Evolutionary conservation across 208 protist genomes (phyloP).

Genomic region (Leishmania turanica): DNA sequence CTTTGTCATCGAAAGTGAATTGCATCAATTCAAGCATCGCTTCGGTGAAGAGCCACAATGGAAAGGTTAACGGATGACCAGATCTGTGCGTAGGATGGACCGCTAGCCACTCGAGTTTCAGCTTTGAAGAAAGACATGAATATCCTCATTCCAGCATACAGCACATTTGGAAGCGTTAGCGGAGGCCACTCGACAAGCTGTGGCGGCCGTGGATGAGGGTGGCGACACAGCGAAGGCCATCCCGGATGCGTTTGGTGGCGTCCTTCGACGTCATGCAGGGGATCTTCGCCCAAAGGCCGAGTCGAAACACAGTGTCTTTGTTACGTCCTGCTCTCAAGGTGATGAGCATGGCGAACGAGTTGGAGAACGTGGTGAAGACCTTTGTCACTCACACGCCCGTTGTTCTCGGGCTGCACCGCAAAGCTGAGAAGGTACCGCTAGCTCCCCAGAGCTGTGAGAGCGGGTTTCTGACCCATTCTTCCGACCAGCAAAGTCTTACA

Average conservation of each 20-base stretch:
- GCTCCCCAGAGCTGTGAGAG: background rate
- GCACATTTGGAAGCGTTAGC: too few relatives aligned
- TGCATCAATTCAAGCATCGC: too few relatives aligned
- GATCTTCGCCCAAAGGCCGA: background rate
- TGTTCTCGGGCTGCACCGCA: background rate
- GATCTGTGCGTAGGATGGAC: too few relatives aligned
- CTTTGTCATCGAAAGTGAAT: background rate
- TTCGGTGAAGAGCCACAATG: too few relatives aligned
- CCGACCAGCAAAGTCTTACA: background rate
- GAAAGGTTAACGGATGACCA: too few relatives aligned
- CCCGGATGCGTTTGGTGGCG: too few relatives aligned
- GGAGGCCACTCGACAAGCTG: too few relatives aligned
- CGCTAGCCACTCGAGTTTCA: too few relatives aligned
- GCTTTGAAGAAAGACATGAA: too few relatives aligned
- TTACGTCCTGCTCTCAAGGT: background rate
- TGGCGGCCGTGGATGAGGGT: background rate
- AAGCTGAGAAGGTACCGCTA: background rate
- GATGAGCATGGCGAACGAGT: background rate
- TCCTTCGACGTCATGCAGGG: background rate
- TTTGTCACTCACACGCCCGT: background rate
- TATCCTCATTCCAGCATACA: too few relatives aligned
- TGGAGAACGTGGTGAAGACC: background rate
- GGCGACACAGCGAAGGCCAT: rapidly evolving
- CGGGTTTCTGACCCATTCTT: background rate
- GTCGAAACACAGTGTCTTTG: background rate